Percentiles rank a stretch among this genome's conserved stretches.
Evolutionary conservation across 1,284 basidiomycete species (phyloP).

Genomic region (Lignosus rhinocerotis): DNA sequence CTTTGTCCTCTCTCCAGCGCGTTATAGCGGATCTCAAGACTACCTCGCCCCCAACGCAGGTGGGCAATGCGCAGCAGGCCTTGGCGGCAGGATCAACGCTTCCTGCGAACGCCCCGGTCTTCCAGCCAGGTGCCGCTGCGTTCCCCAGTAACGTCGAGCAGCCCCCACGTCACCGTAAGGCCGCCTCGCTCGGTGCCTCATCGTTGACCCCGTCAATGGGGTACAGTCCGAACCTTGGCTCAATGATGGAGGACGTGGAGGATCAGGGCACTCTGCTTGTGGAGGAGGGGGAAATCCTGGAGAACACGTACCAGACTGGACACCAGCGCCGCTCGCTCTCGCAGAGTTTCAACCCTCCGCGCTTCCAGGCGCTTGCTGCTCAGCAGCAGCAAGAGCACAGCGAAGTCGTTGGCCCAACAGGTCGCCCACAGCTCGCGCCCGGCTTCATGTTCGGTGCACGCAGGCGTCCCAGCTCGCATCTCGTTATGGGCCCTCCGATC

Average conservation of each 20-base stretch:
- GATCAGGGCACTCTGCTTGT: constrained; percentile 49
- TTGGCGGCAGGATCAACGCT: constrained; percentile 51
- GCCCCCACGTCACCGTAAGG: constrained; percentile 74
- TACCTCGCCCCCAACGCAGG: constrained; percentile 55
- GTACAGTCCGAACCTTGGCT: constrained; percentile 75
- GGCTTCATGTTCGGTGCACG: constrained; percentile 85
- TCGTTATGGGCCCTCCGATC: constrained; percentile 68
- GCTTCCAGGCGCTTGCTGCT: constrained; percentile 83
- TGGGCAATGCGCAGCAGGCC: constrained; percentile 39
- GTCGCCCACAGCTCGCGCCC: constrained; percentile 87
- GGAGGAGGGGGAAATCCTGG: constrained; percentile 78
- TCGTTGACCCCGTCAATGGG: constrained; percentile 60
- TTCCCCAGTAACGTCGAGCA: constrained; percentile 54
- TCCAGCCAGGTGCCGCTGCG: constrained; percentile 63
- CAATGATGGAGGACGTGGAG: constrained; percentile 80
- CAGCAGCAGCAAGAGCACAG: constrained; percentile 63
- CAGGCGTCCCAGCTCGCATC: constrained; percentile 49
- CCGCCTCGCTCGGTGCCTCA: constrained; percentile 67
- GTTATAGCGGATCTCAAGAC: constrained; percentile 85
- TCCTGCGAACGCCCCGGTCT: constrained; percentile 65
- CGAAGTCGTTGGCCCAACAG: constrained; percentile 72
- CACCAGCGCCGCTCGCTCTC: constrained; percentile 75
- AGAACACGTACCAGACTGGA: constrained; percentile 50
- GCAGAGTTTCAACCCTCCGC: constrained; percentile 82
- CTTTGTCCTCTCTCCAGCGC: constrained; percentile 76